Conservation (phyloP, 441 rosid species). For the Gossypium trilobum region DNA sequence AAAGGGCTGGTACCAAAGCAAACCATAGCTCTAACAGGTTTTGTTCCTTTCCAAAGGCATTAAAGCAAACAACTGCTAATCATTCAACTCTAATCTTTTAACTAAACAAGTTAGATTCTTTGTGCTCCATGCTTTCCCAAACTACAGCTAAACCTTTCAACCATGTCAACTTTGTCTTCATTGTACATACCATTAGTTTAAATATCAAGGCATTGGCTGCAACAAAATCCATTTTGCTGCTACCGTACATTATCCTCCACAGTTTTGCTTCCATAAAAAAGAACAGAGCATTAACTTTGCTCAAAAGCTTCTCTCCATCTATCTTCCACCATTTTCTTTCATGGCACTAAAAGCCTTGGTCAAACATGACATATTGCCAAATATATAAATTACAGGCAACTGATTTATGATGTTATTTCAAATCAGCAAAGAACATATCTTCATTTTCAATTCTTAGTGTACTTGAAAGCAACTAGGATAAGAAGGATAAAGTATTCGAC, state of each 20-base stretch:
- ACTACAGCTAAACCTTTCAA: neutral
- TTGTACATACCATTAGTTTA: neutral
- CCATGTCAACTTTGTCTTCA: neutral
- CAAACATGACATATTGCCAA: too few relatives aligned
- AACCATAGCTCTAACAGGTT: neutral
- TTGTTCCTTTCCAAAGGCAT: neutral
- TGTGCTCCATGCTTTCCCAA: neutral
- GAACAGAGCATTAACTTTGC: neutral
- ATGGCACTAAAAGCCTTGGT: too few relatives aligned
- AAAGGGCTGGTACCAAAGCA: neutral
- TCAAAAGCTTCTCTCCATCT: neutral
- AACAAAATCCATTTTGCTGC: neutral
- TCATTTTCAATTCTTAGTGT: neutral
- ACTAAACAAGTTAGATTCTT: neutral
- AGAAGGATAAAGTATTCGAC: neutral
- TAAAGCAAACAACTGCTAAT: neutral
- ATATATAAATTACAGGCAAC: neutral
- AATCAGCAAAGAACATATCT: neutral
- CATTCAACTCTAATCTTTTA: neutral
- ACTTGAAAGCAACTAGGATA: neutral
- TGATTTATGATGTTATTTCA: neutral
- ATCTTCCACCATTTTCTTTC: neutral
- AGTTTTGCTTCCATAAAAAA: neutral
- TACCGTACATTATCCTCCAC: neutral
- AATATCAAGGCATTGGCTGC: neutral